Evolutionary conservation across 1,284 basidiomycete genomes (phyloP), one percentile per base, ranked within the genome.

Genomic region (Cutaneotrichosporon daszewskae): DNA sequence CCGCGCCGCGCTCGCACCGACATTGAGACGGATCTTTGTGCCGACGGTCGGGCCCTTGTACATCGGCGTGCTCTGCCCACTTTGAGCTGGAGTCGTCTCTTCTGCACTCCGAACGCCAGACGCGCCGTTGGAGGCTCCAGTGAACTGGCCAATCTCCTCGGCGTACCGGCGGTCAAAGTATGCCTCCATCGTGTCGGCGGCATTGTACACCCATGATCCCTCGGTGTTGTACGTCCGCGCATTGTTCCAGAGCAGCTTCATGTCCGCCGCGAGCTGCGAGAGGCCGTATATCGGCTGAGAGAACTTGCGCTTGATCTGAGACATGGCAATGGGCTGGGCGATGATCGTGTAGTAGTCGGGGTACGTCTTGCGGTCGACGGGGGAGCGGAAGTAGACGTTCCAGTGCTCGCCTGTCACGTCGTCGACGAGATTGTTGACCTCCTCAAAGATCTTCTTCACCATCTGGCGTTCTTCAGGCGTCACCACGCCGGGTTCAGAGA

Each of bases 101-200:
- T 54, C 46, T n/a, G n/a, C n/a, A n/a, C n/a, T n/a, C n/a, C n/a
- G n/a, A n/a, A n/a, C n/a, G n/a, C n/a, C n/a, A n/a, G n/a, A n/a
- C 6, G 49, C 52, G 26, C 41, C 38, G 35, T 37, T 40, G 12
- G 23, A 35, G 16, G 33, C 41, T 14, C 17, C 23, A 5, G 28
- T 35, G 25, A 14, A 33, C 19, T 32, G 16, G 10, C 40, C 34
- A 16, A 58, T 40, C 47, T 66, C 60, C 37, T 64, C 56, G 4
- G 58, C 60, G 45, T 57, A 67, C 23, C 80, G 74, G 19, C 77
- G 74, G 52, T 84, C 77, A 62, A 91, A 87, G 37, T 83, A 82
- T 60, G 83, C 84, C 73, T 91, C 84, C 83, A 94, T 87, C 71
- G 87, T 84, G 42, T 87, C 82, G 2, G 94, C 91, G 54, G 96